Base-by-base conservation (phyloP, 2,329 filamentous ascomycete genomes). In the Aspergillus texensis region DNA sequence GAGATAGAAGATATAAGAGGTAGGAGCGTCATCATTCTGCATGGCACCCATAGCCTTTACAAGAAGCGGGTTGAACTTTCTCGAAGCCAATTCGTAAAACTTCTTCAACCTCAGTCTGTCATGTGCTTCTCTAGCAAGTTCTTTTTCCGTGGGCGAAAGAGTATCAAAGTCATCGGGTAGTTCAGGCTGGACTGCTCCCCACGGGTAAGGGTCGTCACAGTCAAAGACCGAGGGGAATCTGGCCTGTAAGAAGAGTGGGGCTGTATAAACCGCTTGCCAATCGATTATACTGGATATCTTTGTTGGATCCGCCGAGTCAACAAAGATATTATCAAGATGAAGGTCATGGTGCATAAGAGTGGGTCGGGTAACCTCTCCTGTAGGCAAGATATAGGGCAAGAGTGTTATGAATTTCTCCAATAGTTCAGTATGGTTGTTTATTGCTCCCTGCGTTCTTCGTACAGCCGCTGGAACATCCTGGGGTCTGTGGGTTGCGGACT, bases 241-340 rank as follows among this genome's bases (percentile, higher is more conserved):
- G 16, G 69, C 70, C 53, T 73, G 72, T 43, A 72, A 28, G 60
- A 74, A 74, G 4, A 70, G 58, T 5, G 74, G 74, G 4, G 66
- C 68, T 26, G 73, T 61, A 56, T 68, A 62, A 34, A 68, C 61
- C 19, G 60, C 64, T 50, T 74, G 72, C 71, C 67, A 74, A 53
- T 74, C 70, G 58, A 74, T 74, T 57, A 74, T 68, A n/a, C 63
- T 50, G 1, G 68, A 63, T 53, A 74, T 72, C 63, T 65, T 65
- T 14, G 70, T 68, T 55, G 70, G 70, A 14, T 75, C 71, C 26
- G 65, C 55, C 4, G 64, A 34, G 53, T 74, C 67, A 12, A 75
- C 69, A 60, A 74, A 78, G n/a, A 78, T 78, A 57, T 78, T 78
- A 34, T 76, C 72, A 61, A 69, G 34, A 63, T 74, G 69, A 52